Base-by-base conservation (phyloP, 2,329 filamentous ascomycete species). In the Dothistroma pini region DNA sequence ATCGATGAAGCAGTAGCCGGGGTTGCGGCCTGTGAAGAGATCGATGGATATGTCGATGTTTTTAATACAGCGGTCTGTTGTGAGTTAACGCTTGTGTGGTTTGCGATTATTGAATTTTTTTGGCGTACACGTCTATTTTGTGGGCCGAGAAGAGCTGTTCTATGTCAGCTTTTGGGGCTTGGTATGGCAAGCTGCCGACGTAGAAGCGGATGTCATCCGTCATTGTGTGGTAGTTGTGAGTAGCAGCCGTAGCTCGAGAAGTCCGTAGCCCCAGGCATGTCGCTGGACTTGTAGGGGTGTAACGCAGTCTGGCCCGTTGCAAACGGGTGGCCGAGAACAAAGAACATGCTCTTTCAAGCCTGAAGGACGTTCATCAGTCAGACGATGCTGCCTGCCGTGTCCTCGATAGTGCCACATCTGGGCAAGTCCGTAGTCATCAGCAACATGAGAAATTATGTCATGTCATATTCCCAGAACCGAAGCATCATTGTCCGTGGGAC, bases 1-100 rank as follows among this genome's bases (percentile, higher is more conserved):
- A 69, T 90, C 88, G 51, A 90, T 83, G 68, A 91, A 91, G 76
- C 88, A 90, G 76, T 90, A 90, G 41, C 86, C 87, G 0, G 87
- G 87, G 71, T 90, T 91, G 51, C 87, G 80, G 48, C 82, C 84
- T 34, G 83, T 88, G 72, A 88, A 84, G 1, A 86, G 83, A 68
- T 91, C 87, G 57, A 89, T 81, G 0, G 86, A 86, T 67, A 91
- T 87, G 72, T 88, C 85, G 65, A 90, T 83, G 51, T 83, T 83
- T 51, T 51, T 14, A 2, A 7, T 29, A 12, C 25, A 44, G n/a
- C 11, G 5, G 14, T 14, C 10, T n/a, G 6, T 16, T 16, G 34
- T 53, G 29, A 53, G 50, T 22, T 12, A 21, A 31, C 4, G 21
- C 11, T 16, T 25, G 31, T 29, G 9, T 3, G 19, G 12, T 56